Evolutionary conservation across 441 rosid genomes (phyloP).

Genomic region (Corymbia citriodora): DNA sequence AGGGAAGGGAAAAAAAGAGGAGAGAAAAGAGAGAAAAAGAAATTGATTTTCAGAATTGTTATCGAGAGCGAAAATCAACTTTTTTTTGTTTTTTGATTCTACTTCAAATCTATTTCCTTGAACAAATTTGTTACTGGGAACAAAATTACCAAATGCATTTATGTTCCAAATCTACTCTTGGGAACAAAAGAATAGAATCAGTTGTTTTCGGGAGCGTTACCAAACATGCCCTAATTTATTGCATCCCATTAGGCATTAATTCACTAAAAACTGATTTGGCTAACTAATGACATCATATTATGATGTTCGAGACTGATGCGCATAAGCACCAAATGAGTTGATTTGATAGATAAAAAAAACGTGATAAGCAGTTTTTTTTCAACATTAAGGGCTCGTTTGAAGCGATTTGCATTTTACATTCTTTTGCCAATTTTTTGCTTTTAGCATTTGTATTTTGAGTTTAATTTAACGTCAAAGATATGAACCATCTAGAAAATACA

Average conservation of each 20-base stretch:
- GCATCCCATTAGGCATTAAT: neutral
- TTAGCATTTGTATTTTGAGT: neutral
- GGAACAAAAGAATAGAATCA: no score
- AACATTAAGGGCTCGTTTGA: neutral
- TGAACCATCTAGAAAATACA: neutral
- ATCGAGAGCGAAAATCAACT: no score
- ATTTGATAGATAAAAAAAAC: neutral
- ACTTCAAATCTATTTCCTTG: no score
- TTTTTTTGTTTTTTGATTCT: no score
- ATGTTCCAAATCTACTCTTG: no score
- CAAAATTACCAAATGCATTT: no score
- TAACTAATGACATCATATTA: neutral
- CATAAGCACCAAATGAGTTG: neutral
- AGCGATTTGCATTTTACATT: neutral
- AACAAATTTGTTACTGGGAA: no score
- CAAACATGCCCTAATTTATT: no score
- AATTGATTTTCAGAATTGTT: no score
- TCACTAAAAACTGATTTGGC: neutral
- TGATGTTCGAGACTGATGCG: neutral
- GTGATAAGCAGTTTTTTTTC: neutral
- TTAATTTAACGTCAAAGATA: neutral
- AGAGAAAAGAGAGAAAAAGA: no score
- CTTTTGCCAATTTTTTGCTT: neutral
- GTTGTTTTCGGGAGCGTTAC: no score
- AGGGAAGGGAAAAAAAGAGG: fast-evolving